Base-by-base conservation (phyloP, 1,284 basidiomycete species). In the Ustilago sp. region DNA sequence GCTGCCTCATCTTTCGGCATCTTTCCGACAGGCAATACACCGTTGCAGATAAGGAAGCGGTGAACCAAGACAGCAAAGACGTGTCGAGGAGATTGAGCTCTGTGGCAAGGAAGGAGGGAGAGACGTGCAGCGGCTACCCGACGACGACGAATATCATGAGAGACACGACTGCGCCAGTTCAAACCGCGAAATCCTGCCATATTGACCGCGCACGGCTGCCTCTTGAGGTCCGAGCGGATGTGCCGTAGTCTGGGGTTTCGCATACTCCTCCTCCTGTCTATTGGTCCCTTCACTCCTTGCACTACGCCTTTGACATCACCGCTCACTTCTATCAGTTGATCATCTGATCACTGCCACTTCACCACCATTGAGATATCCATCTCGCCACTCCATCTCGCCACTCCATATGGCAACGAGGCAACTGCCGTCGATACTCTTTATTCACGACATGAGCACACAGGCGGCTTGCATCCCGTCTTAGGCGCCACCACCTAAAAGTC, bases 141-240 rank as follows among this genome's bases (percentile, higher is more conserved):
- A 45, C 43, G 43, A 45, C 43, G 7, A 45, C 13, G 43, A 45
- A 45, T 45, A 9, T 3, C 3, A 45, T 45, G 43, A 45, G 43
- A 45, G n/a, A 19, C 43, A 19, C 17, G 7, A 19, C n/a, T 45
- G 43, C 43, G 43, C 43, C n/a, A 11, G 1, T 45, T 45, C 43
- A 45, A 45, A n/a, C 17, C 43, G 43, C 43, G 43, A 19, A 45
- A 45, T 4, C 43, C 43, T 45, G 43, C 43, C 39, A 41, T 41
- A 41, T 17, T 15, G 39, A 2, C 7, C 19, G 43, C 43, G 43
- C 43, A 45, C 43, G 43, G 17, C 43, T 45, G 5, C 23, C 23
- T 45, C 43, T 45, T n/a, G 43, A 45, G 43, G n/a, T 45, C 43
- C 43, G 4, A 45, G 43, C 43, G 43, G 17, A 19, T 45, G 43